These are phyloP conservation scores for Gastrolobium bilobum DNA, from an alignment of 306 rosid genomes.

Conservation along the genomic window DNA sequence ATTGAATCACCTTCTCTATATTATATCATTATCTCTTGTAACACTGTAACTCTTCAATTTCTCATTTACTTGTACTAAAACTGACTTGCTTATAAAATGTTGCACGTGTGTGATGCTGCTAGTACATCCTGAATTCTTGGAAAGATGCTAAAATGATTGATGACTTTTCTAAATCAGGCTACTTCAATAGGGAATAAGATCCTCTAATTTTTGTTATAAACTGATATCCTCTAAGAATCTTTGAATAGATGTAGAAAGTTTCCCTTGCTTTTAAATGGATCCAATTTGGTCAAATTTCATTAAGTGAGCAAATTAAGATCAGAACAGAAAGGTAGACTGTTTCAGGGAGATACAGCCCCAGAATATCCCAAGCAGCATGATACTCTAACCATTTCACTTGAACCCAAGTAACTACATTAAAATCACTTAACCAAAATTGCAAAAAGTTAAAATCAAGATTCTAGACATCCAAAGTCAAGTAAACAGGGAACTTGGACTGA, in stretches of 20 bases:
- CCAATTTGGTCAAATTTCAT: neutral
- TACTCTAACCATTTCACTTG: slow-evolving; percentile 37
- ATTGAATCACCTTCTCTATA: neutral
- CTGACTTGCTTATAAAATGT: slow-evolving; percentile 22
- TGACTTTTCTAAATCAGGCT: neutral
- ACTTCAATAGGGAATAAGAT: neutral
- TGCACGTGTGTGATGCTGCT: neutral
- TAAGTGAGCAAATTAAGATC: neutral
- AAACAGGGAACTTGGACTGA: slow-evolving; percentile 29
- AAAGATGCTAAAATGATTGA: neutral
- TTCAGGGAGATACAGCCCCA: slow-evolving; percentile 1
- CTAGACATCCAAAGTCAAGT: slow-evolving; percentile 42
- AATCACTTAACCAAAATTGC: slow-evolving; percentile 30
- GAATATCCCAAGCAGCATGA: neutral
- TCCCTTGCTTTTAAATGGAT: slow-evolving; percentile 19
- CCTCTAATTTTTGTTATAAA: neutral
- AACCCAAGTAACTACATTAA: slow-evolving; percentile 1
- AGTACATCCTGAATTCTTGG: neutral
- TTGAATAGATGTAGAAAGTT: neutral
- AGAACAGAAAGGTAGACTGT: neutral
- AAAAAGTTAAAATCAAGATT: slow-evolving; percentile 42
- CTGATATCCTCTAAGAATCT: neutral
- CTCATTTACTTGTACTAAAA: neutral
- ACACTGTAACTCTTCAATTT: neutral
- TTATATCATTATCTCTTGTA: neutral